Base-by-base conservation (phyloP, 2,329 filamentous ascomycete genomes). In the Aureobasidium sp. region DNA sequence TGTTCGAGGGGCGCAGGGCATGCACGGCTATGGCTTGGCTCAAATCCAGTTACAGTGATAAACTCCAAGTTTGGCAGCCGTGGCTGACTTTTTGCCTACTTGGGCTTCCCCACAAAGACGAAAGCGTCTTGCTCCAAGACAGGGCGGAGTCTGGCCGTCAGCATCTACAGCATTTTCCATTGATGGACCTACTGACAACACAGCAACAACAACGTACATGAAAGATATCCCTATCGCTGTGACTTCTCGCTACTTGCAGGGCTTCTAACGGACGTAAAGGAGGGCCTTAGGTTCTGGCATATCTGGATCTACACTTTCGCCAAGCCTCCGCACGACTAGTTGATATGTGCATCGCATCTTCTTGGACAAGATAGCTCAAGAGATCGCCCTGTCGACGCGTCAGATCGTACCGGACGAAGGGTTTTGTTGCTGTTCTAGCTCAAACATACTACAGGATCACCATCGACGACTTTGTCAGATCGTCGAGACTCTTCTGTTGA, bases 61-160 rank as follows among this genome's bases (percentile, higher is more conserved):
- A 39, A 39, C 42, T 47, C 42, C 54, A 27, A 48, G 42, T 35
- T 35, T 44, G 53, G 53, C 53, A 12, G 22, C 19, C 29, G 39
- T 48, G 54, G 54, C 54, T 58, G 40, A 58, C 54, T 58, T 19
- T 58, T 58, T 48, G 12, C 54, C 42, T 47, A 39, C n/a, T 58
- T 45, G 19, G 53, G 42, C 17, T 37, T 29, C 37, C 19, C 54
- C 42, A 31, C 54, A 58, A 29, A 45, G 53, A 57, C 53, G 29
- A 33, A 57, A 57, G 40, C 53, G 53, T 54, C 19, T 12, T 33
- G 39, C 1, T 57, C 53, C 15, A 39, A 58, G 54, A 58, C 54
- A 58, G 7, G 54, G 54, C 54, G 31, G 19, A 58, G 54, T 48
- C 54, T 48, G n/a, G 54, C 40, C 54, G 12, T 37, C 31, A 29